Evolutionary conservation across 2,329 filamentous ascomycete species (phyloP).

Genomic region (Fusarium miscanthi): DNA sequence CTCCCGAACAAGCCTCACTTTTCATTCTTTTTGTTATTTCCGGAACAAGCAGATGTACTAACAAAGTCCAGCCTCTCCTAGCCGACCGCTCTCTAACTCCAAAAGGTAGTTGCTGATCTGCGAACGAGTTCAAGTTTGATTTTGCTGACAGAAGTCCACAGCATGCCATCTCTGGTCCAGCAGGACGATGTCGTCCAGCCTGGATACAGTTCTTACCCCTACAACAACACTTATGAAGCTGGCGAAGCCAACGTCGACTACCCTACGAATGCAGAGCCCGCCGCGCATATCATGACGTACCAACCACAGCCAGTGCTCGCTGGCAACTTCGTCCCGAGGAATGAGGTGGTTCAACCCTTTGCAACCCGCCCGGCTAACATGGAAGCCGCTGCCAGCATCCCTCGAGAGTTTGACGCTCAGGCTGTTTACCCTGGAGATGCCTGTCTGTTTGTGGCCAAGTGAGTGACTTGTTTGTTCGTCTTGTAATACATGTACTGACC

Average conservation of each 20-base stretch:
- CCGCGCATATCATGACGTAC: background rate
- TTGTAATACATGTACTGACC: background rate
- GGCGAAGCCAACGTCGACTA: background rate
- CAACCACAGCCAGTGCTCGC: background rate
- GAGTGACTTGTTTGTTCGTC: conserved; percentile 47
- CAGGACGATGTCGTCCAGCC: background rate
- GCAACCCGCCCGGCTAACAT: background rate
- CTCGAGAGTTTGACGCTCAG: conserved; percentile 59
- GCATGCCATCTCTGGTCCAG: background rate
- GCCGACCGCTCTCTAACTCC: conserved; percentile 2
- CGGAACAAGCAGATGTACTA: background rate
- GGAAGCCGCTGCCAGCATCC: background rate
- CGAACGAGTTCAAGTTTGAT: too few relatives aligned
- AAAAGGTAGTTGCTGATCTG: conserved; percentile 9
- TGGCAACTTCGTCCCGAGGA: background rate
- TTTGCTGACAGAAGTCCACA: conserved; percentile 5
- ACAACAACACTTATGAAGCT: background rate
- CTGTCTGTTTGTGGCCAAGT: conserved; percentile 76
- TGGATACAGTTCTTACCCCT: background rate
- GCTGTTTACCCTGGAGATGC: conserved; percentile 63
- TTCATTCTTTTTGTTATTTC: background rate
- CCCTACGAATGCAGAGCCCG: background rate
- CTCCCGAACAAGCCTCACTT: background rate
- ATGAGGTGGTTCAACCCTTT: background rate
- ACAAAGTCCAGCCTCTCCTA: background rate